Percentiles rank a stretch among this genome's conserved stretches.
Evolutionary conservation across 2,329 filamentous ascomycete species (phyloP).

Genomic region (Penicillium psychrosexuale): DNA sequence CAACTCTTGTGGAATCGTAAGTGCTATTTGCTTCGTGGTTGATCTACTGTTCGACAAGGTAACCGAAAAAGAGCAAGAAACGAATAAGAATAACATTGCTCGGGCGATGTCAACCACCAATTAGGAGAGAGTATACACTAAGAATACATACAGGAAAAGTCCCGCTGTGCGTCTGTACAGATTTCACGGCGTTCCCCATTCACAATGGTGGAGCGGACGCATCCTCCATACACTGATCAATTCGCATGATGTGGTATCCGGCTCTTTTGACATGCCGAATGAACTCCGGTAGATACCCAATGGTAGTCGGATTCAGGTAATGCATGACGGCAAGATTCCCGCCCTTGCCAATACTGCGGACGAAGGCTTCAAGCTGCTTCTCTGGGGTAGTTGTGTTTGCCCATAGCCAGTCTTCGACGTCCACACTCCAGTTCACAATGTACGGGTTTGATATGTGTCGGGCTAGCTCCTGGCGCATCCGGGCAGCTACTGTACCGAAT

Average conservation of each 20-base stretch:
- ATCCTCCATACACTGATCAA: slow-evolving; percentile 65
- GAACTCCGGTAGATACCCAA: slow-evolving; percentile 62
- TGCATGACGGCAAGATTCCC: slow-evolving; percentile 67
- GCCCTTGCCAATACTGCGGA: slow-evolving; percentile 59
- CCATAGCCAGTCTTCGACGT: slow-evolving; percentile 71
- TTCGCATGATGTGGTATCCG: slow-evolving; percentile 63
- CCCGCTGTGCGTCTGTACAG: not conserved
- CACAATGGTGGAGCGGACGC: slow-evolving; percentile 35
- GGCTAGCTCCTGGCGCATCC: slow-evolving; percentile 62
- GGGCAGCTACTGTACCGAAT: slow-evolving; percentile 65
- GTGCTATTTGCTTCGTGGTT: not conserved
- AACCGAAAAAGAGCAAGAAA: not conserved
- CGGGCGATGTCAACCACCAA: not conserved
- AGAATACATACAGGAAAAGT: not conserved
- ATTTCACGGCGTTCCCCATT: not conserved
- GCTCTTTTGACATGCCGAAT: slow-evolving; percentile 62
- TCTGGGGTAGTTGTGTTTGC: slow-evolving; percentile 60
- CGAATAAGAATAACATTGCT: not conserved
- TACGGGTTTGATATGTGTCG: slow-evolving; percentile 52
- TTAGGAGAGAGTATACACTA: slow-evolving; percentile 1
- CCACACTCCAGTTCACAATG: slow-evolving; percentile 66
- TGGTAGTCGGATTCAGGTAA: slow-evolving; percentile 63
- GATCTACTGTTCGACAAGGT: not conserved
- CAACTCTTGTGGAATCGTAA: not conserved
- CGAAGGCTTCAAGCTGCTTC: slow-evolving; percentile 65